Percentiles rank a stretch among this genome's conserved stretches.
phyloP scores from a whole-genome alignment of 2,329 filamentous ascomycete genomes.

The Aspergillus tubingensis region DNA sequence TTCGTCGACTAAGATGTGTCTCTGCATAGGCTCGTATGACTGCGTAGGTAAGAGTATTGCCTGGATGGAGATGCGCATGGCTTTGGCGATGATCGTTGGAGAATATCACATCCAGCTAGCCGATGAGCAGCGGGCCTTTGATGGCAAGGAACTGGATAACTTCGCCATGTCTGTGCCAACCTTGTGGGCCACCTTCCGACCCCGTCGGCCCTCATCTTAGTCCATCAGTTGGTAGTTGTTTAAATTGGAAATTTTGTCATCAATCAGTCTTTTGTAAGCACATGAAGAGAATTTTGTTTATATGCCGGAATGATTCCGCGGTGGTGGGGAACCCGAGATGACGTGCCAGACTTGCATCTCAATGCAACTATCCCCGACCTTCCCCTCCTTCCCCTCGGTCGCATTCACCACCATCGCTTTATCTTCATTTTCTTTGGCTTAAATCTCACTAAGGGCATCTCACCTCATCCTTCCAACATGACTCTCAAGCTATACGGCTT shows the following conservation, averaged over 20 bases:
- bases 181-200: neutral
- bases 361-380: neutral
- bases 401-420: neutral
- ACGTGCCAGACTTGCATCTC: neutral
- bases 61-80: neutral
- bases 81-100: neutral
- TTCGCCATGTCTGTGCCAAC: neutral
- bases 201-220: neutral
- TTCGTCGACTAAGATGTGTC: neutral
- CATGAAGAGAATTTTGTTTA: neutral
- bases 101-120: neutral
- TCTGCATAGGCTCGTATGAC: neutral
- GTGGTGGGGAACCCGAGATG: neutral
- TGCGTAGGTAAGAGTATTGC: neutral
- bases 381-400: neutral
- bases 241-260: neutral
- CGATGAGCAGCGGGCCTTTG: neutral
- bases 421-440: neutral
- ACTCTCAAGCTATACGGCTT: slow-evolving; percentile 35
- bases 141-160: neutral
- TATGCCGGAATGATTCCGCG: neutral
- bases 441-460: neutral
- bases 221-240: no score
- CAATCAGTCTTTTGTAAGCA: neutral
- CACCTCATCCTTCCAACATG: slow-evolving; percentile 21